Evolutionary conservation across 2,329 filamentous ascomycete genomes (phyloP).

Genomic region (Fusarium drepaniforme): DNA sequence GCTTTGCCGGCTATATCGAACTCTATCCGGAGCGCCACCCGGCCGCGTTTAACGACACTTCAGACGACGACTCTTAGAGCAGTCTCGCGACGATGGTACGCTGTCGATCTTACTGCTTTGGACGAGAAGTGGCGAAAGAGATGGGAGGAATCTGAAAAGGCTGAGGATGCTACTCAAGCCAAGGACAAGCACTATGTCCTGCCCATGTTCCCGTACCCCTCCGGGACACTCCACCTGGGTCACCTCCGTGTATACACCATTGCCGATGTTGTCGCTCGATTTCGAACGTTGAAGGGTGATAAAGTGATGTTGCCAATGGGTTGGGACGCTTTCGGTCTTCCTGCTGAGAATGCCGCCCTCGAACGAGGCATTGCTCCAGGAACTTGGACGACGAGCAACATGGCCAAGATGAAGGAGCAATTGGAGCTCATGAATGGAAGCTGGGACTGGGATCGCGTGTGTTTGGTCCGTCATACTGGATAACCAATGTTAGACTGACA

Average conservation of each 20-base stretch:
- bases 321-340: slow-evolving; percentile 93
- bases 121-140: slow-evolving; percentile 64
- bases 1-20: slow-evolving; percentile 21
- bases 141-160: slow-evolving; percentile 51
- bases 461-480: slow-evolving; percentile 48
- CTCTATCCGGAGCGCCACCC: slow-evolving; percentile 22
- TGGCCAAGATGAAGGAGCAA: slow-evolving; percentile 87
- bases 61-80: slow-evolving; percentile 9
- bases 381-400: slow-evolving; percentile 84
- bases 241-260: slow-evolving; percentile 93
- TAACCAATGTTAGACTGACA: slow-evolving; percentile 1
- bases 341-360: slow-evolving; percentile 91
- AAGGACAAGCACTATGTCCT: slow-evolving; percentile 74
- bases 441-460: slow-evolving; percentile 86
- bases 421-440: slow-evolving; percentile 81
- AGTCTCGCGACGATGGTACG: slow-evolving; percentile 51
- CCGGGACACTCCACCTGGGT: slow-evolving; percentile 86
- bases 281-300: slow-evolving; percentile 78
- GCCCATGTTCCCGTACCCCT: slow-evolving; percentile 95
- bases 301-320: slow-evolving; percentile 90
- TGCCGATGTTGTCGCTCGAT: slow-evolving; percentile 85
- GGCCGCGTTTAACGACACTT: slow-evolving; percentile 28
- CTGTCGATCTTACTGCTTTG: slow-evolving; percentile 61
- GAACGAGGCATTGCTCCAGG: slow-evolving; percentile 83
- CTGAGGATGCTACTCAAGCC: slow-evolving; percentile 21